These are phyloP conservation scores for Penicillium olsonii DNA, from an alignment of 2,329 filamentous ascomycete species.

Conservation along the genomic window DNA sequence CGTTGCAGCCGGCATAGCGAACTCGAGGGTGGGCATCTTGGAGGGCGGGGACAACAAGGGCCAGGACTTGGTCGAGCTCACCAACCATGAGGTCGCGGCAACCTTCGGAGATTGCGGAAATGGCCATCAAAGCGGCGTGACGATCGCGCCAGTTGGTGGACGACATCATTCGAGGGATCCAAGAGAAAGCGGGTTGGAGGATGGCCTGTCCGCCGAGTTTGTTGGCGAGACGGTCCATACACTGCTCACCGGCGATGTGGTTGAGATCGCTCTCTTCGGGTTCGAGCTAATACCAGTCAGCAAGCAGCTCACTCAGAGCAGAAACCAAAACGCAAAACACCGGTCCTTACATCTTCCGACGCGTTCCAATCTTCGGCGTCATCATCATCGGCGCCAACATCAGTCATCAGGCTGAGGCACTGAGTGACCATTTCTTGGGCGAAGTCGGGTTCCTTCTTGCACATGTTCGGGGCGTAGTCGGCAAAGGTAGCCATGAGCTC, in stretches of 20 bases:
- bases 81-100: conserved; percentile 94
- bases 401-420: conserved; percentile 96
- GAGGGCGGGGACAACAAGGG: conserved; percentile 89
- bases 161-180: conserved; percentile 97
- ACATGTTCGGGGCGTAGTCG: conserved; percentile 91
- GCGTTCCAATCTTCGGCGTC: conserved; percentile 92
- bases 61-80: conserved; percentile 89
- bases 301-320: conserved; percentile 17
- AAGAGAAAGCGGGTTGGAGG: conserved; percentile 89
- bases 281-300: conserved; percentile 65
- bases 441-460: conserved; percentile 89
- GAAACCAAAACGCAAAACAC: not conserved
- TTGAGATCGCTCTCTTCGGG: conserved; percentile 95
- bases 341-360: conserved; percentile 75
- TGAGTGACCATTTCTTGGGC: conserved; percentile 97
- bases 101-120: conserved; percentile 96
- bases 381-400: conserved; percentile 91
- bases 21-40: conserved; percentile 90
- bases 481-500: conserved; percentile 98
- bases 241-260: conserved; percentile 96
- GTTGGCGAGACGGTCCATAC: conserved; percentile 96
- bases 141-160: conserved; percentile 93
- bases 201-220: conserved; percentile 95
- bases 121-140: conserved; percentile 96
- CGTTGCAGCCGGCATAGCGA: conserved; percentile 96